Base-by-base conservation (phyloP, 495 filamentous ascomycete species). In the Mytilinidion resinicola region DNA sequence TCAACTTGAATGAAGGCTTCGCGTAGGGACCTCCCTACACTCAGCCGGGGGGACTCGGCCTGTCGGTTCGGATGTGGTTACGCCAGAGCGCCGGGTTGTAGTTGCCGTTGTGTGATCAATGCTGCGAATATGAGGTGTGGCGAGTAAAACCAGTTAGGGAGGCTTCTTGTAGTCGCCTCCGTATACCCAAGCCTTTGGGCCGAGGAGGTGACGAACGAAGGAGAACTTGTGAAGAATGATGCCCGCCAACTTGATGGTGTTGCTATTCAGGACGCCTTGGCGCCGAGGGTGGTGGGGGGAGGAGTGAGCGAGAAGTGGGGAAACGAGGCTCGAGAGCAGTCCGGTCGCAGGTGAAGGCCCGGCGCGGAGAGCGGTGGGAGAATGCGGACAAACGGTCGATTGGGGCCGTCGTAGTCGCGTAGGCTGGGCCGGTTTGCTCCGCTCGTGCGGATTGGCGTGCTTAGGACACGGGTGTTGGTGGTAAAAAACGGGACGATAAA, bases 121-220 rank as follows among this genome's bases (percentile, higher is more conserved):
- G n/a, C 21, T 48, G 6, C 7, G 48, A 43, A 7, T 49, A 25
- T 49, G 34, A 17, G 39, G 15, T 55, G 20, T 60, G 10, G 3
- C 44, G 66, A 79, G 25, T 30, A 6, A 77, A 76, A 69, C 79
- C 76, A 91, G 76, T 96, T 97, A 98, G 79, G 93, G 93, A 70
- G 93, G 93, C 80, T 93, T 91, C 79, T 90, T 93, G 78, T 90
- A 90, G 79, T 91, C 88, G 80, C 87, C 90, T 85, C 93, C 91
- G 80, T 84, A 82, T 76, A 93, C 91, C 90, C 91, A 85, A 77
- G 83, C 81, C 67, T 84, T 82, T 72, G 93, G 91, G 79, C 90
- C 90, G 67, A 95, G 86, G 74, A 96, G 89, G 80, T 91, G 92
- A 81, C 89, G 87, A 69, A 86, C 77, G 80, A 89, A 88, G 70